Base-by-base conservation (phyloP, 2,329 filamentous ascomycete species). In the Hortaea sp. region DNA sequence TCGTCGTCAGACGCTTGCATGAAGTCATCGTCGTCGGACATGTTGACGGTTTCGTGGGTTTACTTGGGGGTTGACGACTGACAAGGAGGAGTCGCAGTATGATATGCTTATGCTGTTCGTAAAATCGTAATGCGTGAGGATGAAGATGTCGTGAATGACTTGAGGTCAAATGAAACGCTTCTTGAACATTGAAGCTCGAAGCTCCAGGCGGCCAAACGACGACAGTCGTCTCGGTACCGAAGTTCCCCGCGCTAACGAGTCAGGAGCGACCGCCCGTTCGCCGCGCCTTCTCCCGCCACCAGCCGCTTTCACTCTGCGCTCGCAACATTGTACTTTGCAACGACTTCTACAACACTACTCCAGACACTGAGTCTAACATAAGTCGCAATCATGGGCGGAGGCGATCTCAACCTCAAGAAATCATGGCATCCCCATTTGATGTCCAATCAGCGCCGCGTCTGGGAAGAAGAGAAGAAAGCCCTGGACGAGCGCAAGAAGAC, bases 401-500 rank as follows among this genome's bases (percentile, higher is more conserved):
- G 88, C 63, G 89, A 97, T 76, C 79, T 98, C 62, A 95, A 97
- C 63, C 70, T 94, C 59, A 95, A 95, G 70, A 82, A 81, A 65
- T 78, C 86, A 74, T 98, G 90, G 81, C 90, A 98, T 69, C 90
- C 92, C 50, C 81, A 82, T 58, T 77, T 95, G 55, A 81, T 88
- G 69, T 85, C 83, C 71, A 98, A 98, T 67, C 92, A 94, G 73
- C 80, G 81, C 66, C 80, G 79, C 64, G 89, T 95, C 56, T 95
- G 86, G 81, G 81, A 90, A 51, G 86, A 94, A 66, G 89, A 97
- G 63, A 83, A 92, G 65, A 86, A 88, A 55, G 92, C 90, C 3
- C 79, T 98, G 9, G 87, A 92, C 44, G 92, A 98, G 74, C 84
- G 92, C 67, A 97, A 97, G 66, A 84, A 85, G 56, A 94, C 88